phyloP scores from a whole-genome alignment of 164 flowering plant species.

The Macadamia tetraphylla region DNA sequence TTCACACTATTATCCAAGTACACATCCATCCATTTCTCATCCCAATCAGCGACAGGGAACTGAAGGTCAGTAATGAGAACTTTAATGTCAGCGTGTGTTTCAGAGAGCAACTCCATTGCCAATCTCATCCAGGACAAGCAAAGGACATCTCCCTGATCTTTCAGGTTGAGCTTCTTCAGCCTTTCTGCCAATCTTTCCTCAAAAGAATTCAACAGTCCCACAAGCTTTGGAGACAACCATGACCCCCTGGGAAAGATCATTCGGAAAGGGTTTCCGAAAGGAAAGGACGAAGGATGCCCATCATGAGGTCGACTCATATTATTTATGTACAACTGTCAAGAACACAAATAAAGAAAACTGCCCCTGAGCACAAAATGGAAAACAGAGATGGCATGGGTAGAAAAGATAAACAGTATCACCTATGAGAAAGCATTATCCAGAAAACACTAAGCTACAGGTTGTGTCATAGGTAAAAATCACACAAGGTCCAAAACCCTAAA shows the following conservation, averaged over 20 bases:
- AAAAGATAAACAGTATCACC: no score
- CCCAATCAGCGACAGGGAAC: conserved; percentile 84
- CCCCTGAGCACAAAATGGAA: no score
- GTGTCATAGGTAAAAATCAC: no score
- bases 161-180: conserved; percentile 48
- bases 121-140: conserved; percentile 77
- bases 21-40: conserved; percentile 85
- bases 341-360: no score
- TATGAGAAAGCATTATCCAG: no score
- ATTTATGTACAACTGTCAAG: conserved; percentile 1
- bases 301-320: conserved; percentile 87
- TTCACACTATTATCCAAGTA: conserved; percentile 81
- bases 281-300: conserved; percentile 57
- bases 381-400: no score
- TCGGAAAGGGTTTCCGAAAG: conserved; percentile 76
- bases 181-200: conserved; percentile 59
- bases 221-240: conserved; percentile 39
- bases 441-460: no score
- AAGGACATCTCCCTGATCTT: conserved; percentile 39
- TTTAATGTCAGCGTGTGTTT: conserved; percentile 65
- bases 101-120: conserved; percentile 64
- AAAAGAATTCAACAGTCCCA: conserved; percentile 43
- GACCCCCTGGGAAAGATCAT: conserved; percentile 68
- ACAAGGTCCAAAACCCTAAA: no score
- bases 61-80: conserved; percentile 61